phyloP scores from a whole-genome alignment of 768 basidiomycete genomes.

The Termitomyces sp. region DNA sequence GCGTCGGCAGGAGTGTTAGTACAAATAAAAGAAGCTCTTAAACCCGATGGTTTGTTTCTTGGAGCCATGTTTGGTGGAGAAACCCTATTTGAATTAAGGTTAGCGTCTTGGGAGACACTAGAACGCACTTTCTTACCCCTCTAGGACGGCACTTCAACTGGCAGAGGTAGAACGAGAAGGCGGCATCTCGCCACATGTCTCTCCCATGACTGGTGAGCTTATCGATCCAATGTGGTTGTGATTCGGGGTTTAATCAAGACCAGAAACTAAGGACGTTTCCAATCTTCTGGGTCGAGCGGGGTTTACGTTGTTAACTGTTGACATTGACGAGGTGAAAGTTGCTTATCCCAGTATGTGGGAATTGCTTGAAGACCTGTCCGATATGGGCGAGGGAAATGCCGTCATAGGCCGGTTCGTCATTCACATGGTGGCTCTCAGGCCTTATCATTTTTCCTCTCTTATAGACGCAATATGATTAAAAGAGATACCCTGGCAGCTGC shows the following conservation, averaged over 20 bases:
- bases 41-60: constrained; percentile 91
- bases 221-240: not conserved
- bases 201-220: constrained; percentile 89
- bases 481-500: constrained; percentile 89
- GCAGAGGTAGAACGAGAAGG: constrained; percentile 93
- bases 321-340: constrained; percentile 88
- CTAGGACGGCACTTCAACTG: constrained; percentile 85
- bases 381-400: constrained; percentile 97
- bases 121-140: not conserved
- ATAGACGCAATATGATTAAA: constrained; percentile 60
- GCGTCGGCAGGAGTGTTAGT: constrained; percentile 59
- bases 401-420: constrained; percentile 70
- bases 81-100: constrained; percentile 91
- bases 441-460: not conserved
- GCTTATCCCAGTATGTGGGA: constrained; percentile 96
- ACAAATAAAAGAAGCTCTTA: constrained; percentile 79
- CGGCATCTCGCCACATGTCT: constrained; percentile 93
- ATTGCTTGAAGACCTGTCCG: constrained; percentile 84
- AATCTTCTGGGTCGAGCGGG: constrained; percentile 90
- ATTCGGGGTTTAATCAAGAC: not conserved
- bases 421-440: not conserved
- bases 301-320: constrained; percentile 90
- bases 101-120: constrained; percentile 1
- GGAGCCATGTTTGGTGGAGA: constrained; percentile 96
- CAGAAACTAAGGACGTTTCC: constrained; percentile 90